Conservation (phyloP, 2,329 filamentous ascomycete species). For the Incumbomyces delicatus region DNA sequence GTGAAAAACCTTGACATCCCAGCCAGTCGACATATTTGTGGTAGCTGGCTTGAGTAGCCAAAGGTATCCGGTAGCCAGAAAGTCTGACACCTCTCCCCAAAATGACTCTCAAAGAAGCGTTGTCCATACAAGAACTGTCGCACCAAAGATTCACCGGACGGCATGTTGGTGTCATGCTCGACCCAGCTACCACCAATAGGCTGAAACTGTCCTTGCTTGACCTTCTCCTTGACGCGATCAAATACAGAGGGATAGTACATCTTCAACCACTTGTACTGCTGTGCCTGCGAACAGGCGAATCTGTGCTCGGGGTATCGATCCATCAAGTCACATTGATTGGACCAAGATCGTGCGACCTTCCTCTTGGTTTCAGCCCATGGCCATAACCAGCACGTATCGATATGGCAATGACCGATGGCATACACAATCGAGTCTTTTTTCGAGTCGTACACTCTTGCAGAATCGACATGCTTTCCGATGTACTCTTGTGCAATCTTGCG, state of each 20-base stretch:
- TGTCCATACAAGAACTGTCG: slow-evolving; percentile 94
- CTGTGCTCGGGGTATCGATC: slow-evolving; percentile 89
- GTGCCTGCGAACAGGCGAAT: slow-evolving; percentile 86
- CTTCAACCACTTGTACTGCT: slow-evolving; percentile 98
- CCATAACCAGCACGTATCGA: slow-evolving; percentile 98
- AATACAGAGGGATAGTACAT: slow-evolving; percentile 78
- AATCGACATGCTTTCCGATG: slow-evolving; percentile 70
- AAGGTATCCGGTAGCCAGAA: slow-evolving; percentile 99
- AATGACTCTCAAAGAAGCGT: slow-evolving; percentile 85
- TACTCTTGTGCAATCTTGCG: slow-evolving; percentile 77
- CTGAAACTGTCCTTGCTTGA: slow-evolving; percentile 83
- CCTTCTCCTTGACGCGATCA: slow-evolving; percentile 81
- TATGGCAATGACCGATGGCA: slow-evolving; percentile 92
- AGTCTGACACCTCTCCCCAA: slow-evolving; percentile 76
- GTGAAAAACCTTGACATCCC: slow-evolving; percentile 96
- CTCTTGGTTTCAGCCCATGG: slow-evolving; percentile 96
- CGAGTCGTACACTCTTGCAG: slow-evolving; percentile 70
- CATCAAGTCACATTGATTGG: slow-evolving; percentile 90
- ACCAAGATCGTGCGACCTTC: slow-evolving; percentile 93
- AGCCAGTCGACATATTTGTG: slow-evolving; percentile 85
- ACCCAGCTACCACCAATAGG: slow-evolving; percentile 98
- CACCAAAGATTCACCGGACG: slow-evolving; percentile 85
- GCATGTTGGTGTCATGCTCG: slow-evolving; percentile 96
- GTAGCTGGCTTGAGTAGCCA: slow-evolving; percentile 89
- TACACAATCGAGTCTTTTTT: slow-evolving; percentile 68